Base-by-base conservation (phyloP, 83 land plant species). In the Picea abies region DNA sequence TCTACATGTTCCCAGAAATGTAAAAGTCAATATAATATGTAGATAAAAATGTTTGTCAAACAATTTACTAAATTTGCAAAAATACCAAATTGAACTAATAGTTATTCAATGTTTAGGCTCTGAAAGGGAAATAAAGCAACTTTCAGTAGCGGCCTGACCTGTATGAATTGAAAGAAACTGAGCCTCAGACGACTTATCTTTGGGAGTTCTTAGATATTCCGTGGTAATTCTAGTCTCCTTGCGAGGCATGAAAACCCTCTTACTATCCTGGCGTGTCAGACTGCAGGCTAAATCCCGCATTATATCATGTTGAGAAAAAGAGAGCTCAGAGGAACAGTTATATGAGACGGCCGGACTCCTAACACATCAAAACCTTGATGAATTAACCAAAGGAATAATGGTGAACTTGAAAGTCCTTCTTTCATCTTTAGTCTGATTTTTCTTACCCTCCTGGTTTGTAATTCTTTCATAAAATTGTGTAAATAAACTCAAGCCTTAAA, bases 111-210 rank as follows among this genome's bases (percentile, higher is more conserved):
- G 25, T 66, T 20, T 23, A 9, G 25, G 10, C 29, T 5, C 10
- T 9, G 11, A 49, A 49, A 49, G 56, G 56, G 12, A 49, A 49
- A 49, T 12, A 49, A 49, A 49, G 56, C 1, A 49, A 10, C 2
- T 49, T 49, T 49, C 56, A 49, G 10, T 0, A 47, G 25, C 4
- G 8, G n/a, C n/a, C 8, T 88, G 12, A 92, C 94, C 94, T 84
- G 92, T 90, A 35, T 92, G 87, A 73, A 92, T 70, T 56, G 94
- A 88, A 25, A 92, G 88, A 80, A 92, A 65, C 60, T 82, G 89
- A 9, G 94, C 91, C 29, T 89, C 69, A 67, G 83, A 90, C 25
- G 89, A 78, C 41, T 83, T 60, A 81, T 88, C 88, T 15, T 62
- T 52, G 20, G 87, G 82, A 87, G 81, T 65, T 68, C 79, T 49